These are phyloP conservation scores for Camellia lanceoleosa DNA, from an alignment of 148 eudicot species.

Conservation along the genomic window DNA sequence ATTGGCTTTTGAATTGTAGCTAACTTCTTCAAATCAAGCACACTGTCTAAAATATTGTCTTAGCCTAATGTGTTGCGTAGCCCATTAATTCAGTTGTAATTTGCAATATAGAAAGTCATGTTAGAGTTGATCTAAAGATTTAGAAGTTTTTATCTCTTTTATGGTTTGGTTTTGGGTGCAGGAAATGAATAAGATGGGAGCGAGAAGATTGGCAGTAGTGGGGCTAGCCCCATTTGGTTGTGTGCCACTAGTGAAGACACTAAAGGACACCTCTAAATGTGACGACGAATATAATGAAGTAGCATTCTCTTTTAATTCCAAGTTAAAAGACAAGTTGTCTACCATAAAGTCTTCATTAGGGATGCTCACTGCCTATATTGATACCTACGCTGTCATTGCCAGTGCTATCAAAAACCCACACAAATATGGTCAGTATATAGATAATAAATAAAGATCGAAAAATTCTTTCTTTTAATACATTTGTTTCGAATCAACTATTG, in stretches of 20 bases:
- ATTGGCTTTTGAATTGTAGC: too few relatives aligned
- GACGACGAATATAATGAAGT: slow-evolving; percentile 33
- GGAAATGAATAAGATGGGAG: slow-evolving; percentile 34
- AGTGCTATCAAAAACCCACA: slow-evolving; percentile 36
- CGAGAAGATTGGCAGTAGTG: slow-evolving; percentile 40
- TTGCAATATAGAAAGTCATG: too few relatives aligned
- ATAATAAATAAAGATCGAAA: too few relatives aligned
- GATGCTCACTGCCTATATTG: slow-evolving; percentile 24
- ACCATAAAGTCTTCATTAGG: slow-evolving; percentile 11
- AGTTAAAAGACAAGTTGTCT: slow-evolving; percentile 21
- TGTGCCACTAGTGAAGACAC: slow-evolving; percentile 35
- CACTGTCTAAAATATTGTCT: too few relatives aligned
- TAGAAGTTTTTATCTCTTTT: too few relatives aligned
- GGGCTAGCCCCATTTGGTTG: slow-evolving; percentile 56
- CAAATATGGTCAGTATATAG: slow-evolving; percentile 33
- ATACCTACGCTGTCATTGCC: slow-evolving; percentile 30
- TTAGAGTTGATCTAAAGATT: too few relatives aligned
- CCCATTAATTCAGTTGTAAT: too few relatives aligned
- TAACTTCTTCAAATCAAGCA: too few relatives aligned
- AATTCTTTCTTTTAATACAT: too few relatives aligned
- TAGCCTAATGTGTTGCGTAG: too few relatives aligned
- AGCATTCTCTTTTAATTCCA: slow-evolving; percentile 37
- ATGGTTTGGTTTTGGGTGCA: slow-evolving; percentile 1
- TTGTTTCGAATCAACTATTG: too few relatives aligned
- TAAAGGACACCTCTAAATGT: slow-evolving; percentile 31